Evolutionary conservation across 495 filamentous ascomycete species (phyloP).

Genomic region (Filosporella fistucella): DNA sequence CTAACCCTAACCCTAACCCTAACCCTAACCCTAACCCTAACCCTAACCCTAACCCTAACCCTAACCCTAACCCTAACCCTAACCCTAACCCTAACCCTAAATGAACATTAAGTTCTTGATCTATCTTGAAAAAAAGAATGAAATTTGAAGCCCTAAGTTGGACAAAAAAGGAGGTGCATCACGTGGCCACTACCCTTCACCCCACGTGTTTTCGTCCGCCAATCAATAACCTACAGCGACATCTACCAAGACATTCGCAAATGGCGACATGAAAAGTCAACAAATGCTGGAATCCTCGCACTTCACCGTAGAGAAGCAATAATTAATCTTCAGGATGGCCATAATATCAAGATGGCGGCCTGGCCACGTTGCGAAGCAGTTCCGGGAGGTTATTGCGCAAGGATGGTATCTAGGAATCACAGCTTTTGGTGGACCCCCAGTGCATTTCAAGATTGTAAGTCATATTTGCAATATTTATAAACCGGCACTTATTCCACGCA

Average conservation of each 20-base stretch:
- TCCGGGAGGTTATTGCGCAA: slow-evolving; percentile 29
- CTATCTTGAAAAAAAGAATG: too few relatives aligned
- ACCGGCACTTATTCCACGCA: slow-evolving; percentile 12
- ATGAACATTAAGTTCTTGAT: too few relatives aligned
- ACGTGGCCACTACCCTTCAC: too few relatives aligned
- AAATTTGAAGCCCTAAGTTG: too few relatives aligned
- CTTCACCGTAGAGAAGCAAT: not conserved
- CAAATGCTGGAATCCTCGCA: not conserved
- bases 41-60: too few relatives aligned
- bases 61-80: too few relatives aligned
- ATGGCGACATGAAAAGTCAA: not conserved
- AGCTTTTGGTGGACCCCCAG: slow-evolving; percentile 66
- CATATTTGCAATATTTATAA: not conserved
- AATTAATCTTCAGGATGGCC: not conserved
- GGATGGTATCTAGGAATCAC: slow-evolving; percentile 67
- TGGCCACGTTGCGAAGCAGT: not conserved
- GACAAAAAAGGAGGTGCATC: too few relatives aligned
- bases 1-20: too few relatives aligned
- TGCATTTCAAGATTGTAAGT: slow-evolving; percentile 60
- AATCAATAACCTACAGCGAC: not conserved
- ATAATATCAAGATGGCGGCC: slow-evolving; percentile 9
- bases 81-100: too few relatives aligned
- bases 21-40: too few relatives aligned
- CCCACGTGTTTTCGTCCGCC: not conserved
- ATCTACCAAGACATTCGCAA: not conserved